Evolutionary conservation across 2,329 filamentous ascomycete genomes (phyloP).

Genomic region (Fusarium neocosmosporiellum): DNA sequence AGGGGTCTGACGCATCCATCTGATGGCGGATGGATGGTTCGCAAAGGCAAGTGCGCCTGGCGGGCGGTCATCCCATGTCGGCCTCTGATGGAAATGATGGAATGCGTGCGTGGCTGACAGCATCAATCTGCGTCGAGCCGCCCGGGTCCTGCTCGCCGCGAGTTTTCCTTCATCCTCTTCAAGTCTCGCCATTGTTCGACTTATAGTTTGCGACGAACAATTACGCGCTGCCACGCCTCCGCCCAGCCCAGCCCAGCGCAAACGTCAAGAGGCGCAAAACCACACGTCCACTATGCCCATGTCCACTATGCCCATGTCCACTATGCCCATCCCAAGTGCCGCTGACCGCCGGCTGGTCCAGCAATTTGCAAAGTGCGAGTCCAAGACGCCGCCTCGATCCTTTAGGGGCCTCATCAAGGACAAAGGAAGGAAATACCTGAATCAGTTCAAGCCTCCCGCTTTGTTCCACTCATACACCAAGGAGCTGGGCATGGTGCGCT

Average conservation of each 20-base stretch:
- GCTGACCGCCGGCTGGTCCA: neutral
- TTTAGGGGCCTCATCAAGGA: conserved; percentile 10
- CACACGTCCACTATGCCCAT: neutral
- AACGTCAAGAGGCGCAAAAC: neutral
- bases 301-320: too few species aligned
- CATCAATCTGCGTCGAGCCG: neutral
- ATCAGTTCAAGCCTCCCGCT: neutral
- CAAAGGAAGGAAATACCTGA: conserved; percentile 12
- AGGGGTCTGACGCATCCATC: neutral
- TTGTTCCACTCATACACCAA: neutral
- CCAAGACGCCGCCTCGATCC: conserved; percentile 8
- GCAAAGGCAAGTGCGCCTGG: neutral
- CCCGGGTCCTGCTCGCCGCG: neutral
- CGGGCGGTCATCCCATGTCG: neutral
- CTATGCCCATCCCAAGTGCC: neutral
- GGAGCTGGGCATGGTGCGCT: neutral
- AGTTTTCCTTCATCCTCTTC: neutral
- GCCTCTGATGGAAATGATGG: neutral
- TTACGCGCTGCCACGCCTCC: neutral
- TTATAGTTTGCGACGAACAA: neutral
- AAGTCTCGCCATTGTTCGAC: neutral
- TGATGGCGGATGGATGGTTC: neutral
- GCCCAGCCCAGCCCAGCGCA: neutral
- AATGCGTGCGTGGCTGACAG: neutral
- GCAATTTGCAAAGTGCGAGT: neutral